These are phyloP conservation scores for Acacia confusa DNA, from an alignment of 306 rosid genomes.

Conservation along the genomic window DNA sequence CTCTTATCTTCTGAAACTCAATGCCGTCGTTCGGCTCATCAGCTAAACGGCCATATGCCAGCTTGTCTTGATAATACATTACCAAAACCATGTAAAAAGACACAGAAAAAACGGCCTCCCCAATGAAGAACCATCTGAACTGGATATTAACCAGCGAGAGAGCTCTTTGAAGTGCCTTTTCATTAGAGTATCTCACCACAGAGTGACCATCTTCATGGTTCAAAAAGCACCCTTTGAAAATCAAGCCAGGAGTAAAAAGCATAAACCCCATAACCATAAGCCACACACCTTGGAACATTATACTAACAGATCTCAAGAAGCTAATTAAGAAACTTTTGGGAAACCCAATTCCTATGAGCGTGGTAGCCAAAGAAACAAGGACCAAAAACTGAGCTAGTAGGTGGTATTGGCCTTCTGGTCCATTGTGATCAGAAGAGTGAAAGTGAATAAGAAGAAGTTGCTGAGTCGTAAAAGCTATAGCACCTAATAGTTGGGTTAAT, in stretches of 20 bases:
- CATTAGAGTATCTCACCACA: constrained; percentile 52
- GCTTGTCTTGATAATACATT: constrained; percentile 37
- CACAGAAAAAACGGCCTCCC: constrained; percentile 40
- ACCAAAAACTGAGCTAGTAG: constrained; percentile 52
- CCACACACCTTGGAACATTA: constrained; percentile 77
- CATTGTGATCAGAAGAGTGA: constrained; percentile 75
- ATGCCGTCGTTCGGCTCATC: constrained; percentile 25
- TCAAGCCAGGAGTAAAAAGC: constrained; percentile 64
- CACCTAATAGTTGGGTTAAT: constrained; percentile 61
- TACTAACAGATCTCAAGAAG: constrained; percentile 61
- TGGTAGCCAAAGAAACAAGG: constrained; percentile 42
- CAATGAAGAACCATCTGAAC: constrained; percentile 71
- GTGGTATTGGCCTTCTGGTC: constrained; percentile 88
- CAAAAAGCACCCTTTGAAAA: constrained; percentile 66
- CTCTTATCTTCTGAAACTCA: constrained; percentile 34
- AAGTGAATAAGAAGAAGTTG: constrained; percentile 72
- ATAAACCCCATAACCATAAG: constrained; percentile 59
- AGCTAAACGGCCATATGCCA: constrained; percentile 29
- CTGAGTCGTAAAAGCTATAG: constrained; percentile 66
- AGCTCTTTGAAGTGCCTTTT: constrained; percentile 64
- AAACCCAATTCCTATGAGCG: constrained; percentile 57
- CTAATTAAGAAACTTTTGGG: constrained; percentile 55
- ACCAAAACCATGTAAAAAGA: constrained; percentile 48
- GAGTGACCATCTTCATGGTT: constrained; percentile 52
- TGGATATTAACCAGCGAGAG: constrained; percentile 53